phyloP scores from a whole-genome alignment of 31 red algal species.

The Porphyra umbilicalis region DNA sequence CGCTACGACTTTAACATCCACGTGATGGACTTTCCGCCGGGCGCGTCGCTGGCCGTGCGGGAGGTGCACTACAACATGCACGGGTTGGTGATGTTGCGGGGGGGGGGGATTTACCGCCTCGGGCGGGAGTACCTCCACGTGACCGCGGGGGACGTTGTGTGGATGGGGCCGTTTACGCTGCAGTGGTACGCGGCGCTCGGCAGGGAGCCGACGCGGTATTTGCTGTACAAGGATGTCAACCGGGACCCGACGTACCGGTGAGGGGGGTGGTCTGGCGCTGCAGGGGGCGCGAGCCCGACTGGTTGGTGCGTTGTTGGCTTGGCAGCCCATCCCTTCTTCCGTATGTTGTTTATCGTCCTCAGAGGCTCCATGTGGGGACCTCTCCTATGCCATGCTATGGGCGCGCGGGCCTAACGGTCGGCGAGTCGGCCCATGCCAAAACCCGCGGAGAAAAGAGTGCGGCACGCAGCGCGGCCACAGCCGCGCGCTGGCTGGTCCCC shows the following conservation, averaged over 20 bases:
- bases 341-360: no score
- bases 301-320: no score
- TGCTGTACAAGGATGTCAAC: slow-evolving; percentile 73
- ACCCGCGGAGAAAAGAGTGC: no score
- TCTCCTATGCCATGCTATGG: no score
- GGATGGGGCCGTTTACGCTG: slow-evolving; percentile 56
- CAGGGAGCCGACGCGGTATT: slow-evolving; percentile 25
- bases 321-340: no score
- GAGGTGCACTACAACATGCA: slow-evolving; percentile 79
- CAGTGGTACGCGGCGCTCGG: slow-evolving; percentile 76
- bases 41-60: slow-evolving; percentile 48
- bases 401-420: no score
- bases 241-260: slow-evolving; percentile 22
- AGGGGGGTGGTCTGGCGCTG: background rate
- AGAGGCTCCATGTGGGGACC: no score
- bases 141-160: slow-evolving; percentile 56
- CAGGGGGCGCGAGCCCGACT: no score
- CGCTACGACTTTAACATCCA: slow-evolving; percentile 72
- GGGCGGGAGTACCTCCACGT: slow-evolving; percentile 37
- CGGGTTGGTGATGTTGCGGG: slow-evolving; percentile 54
- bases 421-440: no score
- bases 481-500: no score
- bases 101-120: slow-evolving; percentile 56
- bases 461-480: no score
- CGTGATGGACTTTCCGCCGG: slow-evolving; percentile 73